A percentile compares a stretch with the other conserved stretches of the same genome.
phyloP scores from a whole-genome alignment of 2,329 filamentous ascomycete genomes.

The Paecilomyces formosus region DNA sequence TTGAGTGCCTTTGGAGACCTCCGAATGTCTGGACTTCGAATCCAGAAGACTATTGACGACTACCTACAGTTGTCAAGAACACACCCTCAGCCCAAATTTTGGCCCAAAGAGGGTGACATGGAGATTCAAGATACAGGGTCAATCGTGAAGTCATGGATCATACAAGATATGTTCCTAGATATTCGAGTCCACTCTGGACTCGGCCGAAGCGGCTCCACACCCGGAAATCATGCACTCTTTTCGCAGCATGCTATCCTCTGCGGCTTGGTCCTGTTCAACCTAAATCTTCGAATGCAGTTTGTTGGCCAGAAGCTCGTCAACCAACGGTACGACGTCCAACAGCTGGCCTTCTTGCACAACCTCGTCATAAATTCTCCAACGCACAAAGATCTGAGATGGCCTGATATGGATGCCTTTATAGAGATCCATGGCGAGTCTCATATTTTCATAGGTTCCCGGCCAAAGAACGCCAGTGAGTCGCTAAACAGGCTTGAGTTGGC shows the following conservation, averaged over 20 bases:
- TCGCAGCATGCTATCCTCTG: conserved; percentile 18
- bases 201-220: not conserved
- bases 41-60: conserved; percentile 17
- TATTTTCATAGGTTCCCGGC: conserved; percentile 21
- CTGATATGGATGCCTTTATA: conserved; percentile 23
- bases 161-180: conserved; percentile 12
- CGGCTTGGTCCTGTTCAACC: conserved; percentile 15
- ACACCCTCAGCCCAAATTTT: conserved; percentile 15
- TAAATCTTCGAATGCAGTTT: conserved; percentile 19
- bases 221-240: conserved; percentile 16
- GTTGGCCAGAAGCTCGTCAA: conserved; percentile 17
- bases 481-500: conserved; percentile 20
- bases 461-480: conserved; percentile 18
- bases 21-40: conserved; percentile 18
- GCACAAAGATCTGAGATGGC: conserved; percentile 16
- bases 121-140: conserved; percentile 11
- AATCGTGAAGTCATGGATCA: conserved; percentile 8
- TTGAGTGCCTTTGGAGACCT: conserved; percentile 14
- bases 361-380: conserved; percentile 10
- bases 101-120: conserved; percentile 16
- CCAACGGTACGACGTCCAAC: conserved; percentile 21
- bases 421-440: conserved; percentile 22
- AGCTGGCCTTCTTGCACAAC: conserved; percentile 23
- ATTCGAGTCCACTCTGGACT: conserved; percentile 3
- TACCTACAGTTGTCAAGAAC: conserved; percentile 12